Base-by-base conservation (phyloP, 108 stramenopile genomes). In the Conticribra weissflogii region DNA sequence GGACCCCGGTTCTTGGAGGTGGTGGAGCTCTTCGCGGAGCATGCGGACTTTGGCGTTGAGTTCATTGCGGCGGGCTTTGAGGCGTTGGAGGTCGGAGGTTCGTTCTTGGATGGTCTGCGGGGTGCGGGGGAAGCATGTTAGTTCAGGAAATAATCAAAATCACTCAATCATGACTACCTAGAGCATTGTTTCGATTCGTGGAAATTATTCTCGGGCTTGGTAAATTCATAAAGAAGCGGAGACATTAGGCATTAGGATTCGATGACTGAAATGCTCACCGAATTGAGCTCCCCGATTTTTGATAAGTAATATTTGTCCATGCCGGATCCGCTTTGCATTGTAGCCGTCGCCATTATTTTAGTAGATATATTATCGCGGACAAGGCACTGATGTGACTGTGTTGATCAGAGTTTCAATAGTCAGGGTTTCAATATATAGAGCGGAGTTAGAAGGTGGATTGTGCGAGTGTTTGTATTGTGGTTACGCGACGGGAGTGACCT, bases 1-100 rank as follows among this genome's bases (percentile, higher is more conserved):
- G 15, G 88, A 91, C 18, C 98, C 99, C 0, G 98, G 97, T 71
- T 99, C 98, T 79, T 99, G 98, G 49, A 99, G 83, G 74, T 98
- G 96, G 61, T 95, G 81, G 44, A 99, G 90, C 82, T 99, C 99
- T 56, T 99, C 99, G 44, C 97, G 91, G 34, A 98, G 87, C 90
- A 98, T 91, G 25, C 94, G 91, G 23, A 98, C 98, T 63, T 93
- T 88, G 51, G 97, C 96, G 78, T 98, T 98, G 62, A 97, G 83
- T 85, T 97, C 97, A 65, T 98, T 98, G 54, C 98, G 90, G 46
- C 96, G 96, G 18, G 98, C 98, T 80, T 98, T 96, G 56, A 98
- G 90, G 41, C 98, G 95, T 55, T 88, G 88, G 21, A 95, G 79
- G 68, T 95, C 93, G 3, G 90, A 81, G 15, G 76, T 63, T 52